Conservation (phyloP, 371 early-diverging fungal species). For the Mortierella sp. region DNA sequence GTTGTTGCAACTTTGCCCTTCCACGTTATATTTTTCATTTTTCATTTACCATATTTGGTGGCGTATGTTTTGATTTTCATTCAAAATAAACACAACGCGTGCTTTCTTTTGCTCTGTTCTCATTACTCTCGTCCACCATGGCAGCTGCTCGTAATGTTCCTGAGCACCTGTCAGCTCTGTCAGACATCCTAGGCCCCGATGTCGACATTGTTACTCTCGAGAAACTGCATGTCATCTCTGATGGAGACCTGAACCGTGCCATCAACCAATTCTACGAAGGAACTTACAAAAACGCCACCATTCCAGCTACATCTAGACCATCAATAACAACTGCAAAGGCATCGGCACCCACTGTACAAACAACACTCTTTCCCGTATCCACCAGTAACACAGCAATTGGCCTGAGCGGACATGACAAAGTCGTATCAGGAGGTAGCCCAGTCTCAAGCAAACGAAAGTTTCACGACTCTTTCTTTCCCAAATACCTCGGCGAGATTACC, state of each 20-base stretch:
- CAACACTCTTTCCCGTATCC: background rate
- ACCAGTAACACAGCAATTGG: background rate
- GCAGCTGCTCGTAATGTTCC: conserved; percentile 28
- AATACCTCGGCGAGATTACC: conserved; percentile 50
- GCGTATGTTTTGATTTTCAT: conserved; percentile 16
- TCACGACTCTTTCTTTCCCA: conserved; percentile 42
- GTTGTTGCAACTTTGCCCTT: background rate
- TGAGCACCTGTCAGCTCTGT: conserved; percentile 29
- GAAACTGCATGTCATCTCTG: conserved; percentile 44
- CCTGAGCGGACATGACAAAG: background rate
- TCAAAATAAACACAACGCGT: background rate
- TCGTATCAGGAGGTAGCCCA: background rate
- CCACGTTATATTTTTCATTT: background rate
- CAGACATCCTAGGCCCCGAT: conserved; percentile 51
- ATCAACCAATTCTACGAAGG: conserved; percentile 55
- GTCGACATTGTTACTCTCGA: conserved; percentile 43
- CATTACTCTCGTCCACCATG: conserved; percentile 14
- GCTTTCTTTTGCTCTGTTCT: background rate
- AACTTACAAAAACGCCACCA: conserved; percentile 26
- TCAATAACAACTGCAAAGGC: background rate
- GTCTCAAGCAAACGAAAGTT: conserved; percentile 26
- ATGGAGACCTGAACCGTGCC: conserved; percentile 42
- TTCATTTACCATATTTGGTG: conserved; percentile 15
- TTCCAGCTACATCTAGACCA: conserved; percentile 7
- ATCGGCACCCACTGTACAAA: background rate